Conservation (phyloP, 2,329 filamentous ascomycete genomes). For the Calonectria henricotiae region DNA sequence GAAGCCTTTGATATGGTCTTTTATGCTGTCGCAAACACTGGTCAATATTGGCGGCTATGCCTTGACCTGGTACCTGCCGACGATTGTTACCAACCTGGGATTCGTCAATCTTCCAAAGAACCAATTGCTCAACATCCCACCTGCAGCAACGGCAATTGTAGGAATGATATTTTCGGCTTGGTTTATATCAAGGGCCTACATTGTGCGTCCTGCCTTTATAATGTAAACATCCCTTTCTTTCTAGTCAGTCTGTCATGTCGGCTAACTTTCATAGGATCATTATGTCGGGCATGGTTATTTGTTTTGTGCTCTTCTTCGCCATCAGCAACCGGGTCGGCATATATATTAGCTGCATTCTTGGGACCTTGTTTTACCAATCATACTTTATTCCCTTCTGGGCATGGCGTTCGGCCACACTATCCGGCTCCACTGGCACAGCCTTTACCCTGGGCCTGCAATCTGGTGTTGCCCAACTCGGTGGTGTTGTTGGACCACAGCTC, state of each 20-base stretch:
- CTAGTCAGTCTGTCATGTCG: accelerated
- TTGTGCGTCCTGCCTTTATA: slow-evolving; percentile 35
- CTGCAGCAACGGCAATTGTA: slow-evolving; percentile 60
- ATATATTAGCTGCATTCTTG: slow-evolving; percentile 64
- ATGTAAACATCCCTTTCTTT: background rate
- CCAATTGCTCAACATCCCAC: slow-evolving; percentile 65
- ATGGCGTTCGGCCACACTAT: slow-evolving; percentile 62
- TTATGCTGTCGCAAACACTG: slow-evolving; percentile 52
- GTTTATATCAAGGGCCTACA: slow-evolving; percentile 48
- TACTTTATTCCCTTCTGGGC: slow-evolving; percentile 66
- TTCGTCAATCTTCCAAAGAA: slow-evolving; percentile 62
- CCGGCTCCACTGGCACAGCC: slow-evolving; percentile 62
- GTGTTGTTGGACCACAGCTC: slow-evolving; percentile 63
- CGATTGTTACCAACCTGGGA: slow-evolving; percentile 61
- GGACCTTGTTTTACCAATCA: slow-evolving; percentile 61
- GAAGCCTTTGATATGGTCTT: slow-evolving; percentile 46
- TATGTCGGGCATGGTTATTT: background rate
- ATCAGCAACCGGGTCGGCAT: slow-evolving; percentile 51
- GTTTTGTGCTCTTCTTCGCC: slow-evolving; percentile 9
- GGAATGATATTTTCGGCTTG: slow-evolving; percentile 61
- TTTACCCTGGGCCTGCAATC: slow-evolving; percentile 64
- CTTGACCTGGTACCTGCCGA: slow-evolving; percentile 62
- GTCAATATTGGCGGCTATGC: slow-evolving; percentile 63
- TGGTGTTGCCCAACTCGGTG: slow-evolving; percentile 63
- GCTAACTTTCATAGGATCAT: slow-evolving; percentile 1